Evolutionary conservation across 2,329 filamentous ascomycete genomes (phyloP).

Genomic region (Cylindrodendrum hubeiense): DNA sequence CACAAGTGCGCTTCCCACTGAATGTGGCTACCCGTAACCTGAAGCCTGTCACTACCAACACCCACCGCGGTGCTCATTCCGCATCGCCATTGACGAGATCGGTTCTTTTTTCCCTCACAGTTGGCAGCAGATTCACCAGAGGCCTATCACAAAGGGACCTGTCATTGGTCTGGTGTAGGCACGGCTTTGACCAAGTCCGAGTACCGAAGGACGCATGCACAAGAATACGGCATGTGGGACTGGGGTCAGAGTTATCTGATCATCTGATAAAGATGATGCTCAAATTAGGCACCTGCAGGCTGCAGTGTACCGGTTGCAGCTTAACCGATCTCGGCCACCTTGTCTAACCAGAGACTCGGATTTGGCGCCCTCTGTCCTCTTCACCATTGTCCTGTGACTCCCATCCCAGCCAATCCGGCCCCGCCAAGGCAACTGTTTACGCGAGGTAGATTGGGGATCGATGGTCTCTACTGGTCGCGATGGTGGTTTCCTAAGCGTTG

Average conservation of each 20-base stretch:
- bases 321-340: constrained; percentile 23
- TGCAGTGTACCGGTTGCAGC: too few species aligned
- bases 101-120: not conserved
- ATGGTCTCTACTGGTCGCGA: not conserved
- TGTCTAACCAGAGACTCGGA: not conserved
- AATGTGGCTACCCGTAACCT: not conserved
- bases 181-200: not conserved
- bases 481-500: too few species aligned
- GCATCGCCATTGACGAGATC: not conserved
- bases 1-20: not conserved
- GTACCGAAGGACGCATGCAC: not conserved
- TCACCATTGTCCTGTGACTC: not conserved
- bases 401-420: not conserved
- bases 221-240: not conserved
- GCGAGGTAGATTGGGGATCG: too few species aligned
- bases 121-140: not conserved
- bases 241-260: constrained; percentile 1
- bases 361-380: not conserved
- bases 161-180: not conserved
- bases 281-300: too few species aligned
- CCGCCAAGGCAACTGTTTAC: not conserved
- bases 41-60: not conserved
- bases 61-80: not conserved
- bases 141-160: not conserved
- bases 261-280: constrained; percentile 1